Percentiles rank a stretch among this genome's conserved stretches.
Conservation (phyloP, 208 protist species). For the Acanthamoeba royreba region DNA sequence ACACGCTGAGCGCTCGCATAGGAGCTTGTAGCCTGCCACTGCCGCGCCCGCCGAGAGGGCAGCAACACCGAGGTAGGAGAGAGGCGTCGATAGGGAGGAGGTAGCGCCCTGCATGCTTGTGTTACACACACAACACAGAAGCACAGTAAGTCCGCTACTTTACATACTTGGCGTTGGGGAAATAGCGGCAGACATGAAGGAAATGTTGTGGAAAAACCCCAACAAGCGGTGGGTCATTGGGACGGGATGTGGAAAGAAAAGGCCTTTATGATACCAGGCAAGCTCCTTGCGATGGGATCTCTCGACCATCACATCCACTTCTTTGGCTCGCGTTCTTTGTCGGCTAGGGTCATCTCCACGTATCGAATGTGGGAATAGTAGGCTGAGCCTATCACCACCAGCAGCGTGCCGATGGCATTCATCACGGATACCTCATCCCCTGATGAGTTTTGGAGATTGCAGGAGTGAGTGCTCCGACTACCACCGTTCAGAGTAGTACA, state of each 20-base stretch:
- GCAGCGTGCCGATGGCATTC: slow-evolving; percentile 51
- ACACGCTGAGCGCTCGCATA: too few relatives aligned
- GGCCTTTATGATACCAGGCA: too few relatives aligned
- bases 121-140: background rate
- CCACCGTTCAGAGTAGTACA: too few relatives aligned
- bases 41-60: background rate
- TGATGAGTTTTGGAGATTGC: background rate
- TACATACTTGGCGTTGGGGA: too few relatives aligned
- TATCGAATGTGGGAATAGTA: slow-evolving; percentile 46
- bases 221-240: too few relatives aligned
- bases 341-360: slow-evolving; percentile 47
- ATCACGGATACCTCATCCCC: background rate
- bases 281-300: too few relatives aligned
- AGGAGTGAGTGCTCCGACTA: background rate
- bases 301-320: background rate
- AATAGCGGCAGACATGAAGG: too few relatives aligned
- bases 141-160: too few relatives aligned
- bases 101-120: background rate
- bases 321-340: background rate
- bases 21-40: background rate
- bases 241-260: too few relatives aligned
- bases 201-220: too few relatives aligned
- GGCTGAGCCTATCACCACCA: slow-evolving; percentile 41
- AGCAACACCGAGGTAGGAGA: background rate
- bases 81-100: background rate